Conservation (phyloP, 1,139 yeast species). For the Blastobotrys elegans region DNA sequence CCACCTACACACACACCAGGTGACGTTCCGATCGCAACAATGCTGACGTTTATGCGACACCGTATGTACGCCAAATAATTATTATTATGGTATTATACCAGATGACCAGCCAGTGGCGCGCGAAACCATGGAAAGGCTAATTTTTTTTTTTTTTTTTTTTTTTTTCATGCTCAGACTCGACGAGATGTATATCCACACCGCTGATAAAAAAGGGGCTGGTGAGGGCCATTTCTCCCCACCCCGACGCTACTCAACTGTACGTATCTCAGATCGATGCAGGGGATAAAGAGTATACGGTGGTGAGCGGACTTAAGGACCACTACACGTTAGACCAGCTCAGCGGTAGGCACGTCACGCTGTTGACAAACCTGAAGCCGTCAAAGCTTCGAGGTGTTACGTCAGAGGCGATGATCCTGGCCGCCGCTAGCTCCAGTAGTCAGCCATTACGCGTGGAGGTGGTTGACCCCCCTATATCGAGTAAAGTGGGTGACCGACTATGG, state of each 20-base stretch:
- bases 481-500: conserved; percentile 28
- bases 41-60: neutral
- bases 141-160: neutral
- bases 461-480: conserved; percentile 35
- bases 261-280: conserved; percentile 44
- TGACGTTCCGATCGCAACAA: too few relatives aligned
- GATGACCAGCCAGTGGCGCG: too few relatives aligned
- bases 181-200: neutral
- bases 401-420: conserved; percentile 57
- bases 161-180: neutral
- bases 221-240: conserved; percentile 41
- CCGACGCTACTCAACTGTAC: conserved; percentile 50
- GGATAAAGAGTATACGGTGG: conserved; percentile 34
- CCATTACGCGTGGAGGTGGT: conserved; percentile 36
- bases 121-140: neutral
- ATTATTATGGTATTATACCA: too few relatives aligned
- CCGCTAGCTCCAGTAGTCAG: conserved; percentile 29
- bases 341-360: conserved; percentile 46
- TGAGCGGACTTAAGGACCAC: conserved; percentile 54
- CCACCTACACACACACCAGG: too few relatives aligned
- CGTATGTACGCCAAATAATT: neutral
- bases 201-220: conserved; percentile 44
- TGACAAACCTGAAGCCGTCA: conserved; percentile 60
- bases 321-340: conserved; percentile 46
- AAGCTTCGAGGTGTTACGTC: conserved; percentile 60